Percentiles rank a stretch among this genome's conserved stretches.
phyloP scores from a whole-genome alignment of 148 eudicot genomes.

The Nepenthes gracilis region DNA sequence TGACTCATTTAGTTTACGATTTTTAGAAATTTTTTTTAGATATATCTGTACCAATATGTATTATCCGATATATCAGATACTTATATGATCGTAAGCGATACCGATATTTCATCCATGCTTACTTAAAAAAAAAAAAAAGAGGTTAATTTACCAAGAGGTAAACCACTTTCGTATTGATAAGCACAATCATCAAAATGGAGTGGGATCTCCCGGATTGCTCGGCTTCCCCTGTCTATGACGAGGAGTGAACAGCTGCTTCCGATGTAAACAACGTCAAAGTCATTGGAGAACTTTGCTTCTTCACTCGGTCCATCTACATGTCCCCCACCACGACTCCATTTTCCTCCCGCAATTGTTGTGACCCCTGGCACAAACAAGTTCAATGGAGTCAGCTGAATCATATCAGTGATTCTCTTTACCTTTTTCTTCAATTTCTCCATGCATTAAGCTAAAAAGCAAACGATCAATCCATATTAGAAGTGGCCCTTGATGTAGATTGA shows the following conservation, averaged over 20 bases:
- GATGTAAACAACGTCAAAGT: slow-evolving; percentile 86
- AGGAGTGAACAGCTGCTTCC: slow-evolving; percentile 98
- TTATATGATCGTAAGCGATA: too few species aligned
- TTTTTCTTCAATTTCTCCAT: too few species aligned
- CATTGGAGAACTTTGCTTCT: slow-evolving; percentile 95
- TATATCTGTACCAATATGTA: too few species aligned
- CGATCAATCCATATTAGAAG: too few species aligned
- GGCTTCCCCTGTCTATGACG: slow-evolving; percentile 88
- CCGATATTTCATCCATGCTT: too few species aligned
- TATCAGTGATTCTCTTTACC: too few species aligned
- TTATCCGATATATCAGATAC: too few species aligned
- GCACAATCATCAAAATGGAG: slow-evolving; percentile 97
- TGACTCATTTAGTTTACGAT: too few species aligned
- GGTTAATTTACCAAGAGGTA: slow-evolving; percentile 63
- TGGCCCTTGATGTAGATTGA: too few species aligned
- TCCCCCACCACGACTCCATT: slow-evolving; percentile 64
- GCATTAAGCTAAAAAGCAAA: too few species aligned
- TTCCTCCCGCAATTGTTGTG: slow-evolving; percentile 97
- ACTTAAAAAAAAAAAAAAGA: background rate
- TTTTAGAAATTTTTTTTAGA: too few species aligned
- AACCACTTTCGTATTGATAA: slow-evolving; percentile 87
- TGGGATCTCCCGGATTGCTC: slow-evolving; percentile 88
- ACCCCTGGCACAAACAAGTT: slow-evolving; percentile 35
- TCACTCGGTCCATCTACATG: slow-evolving; percentile 99
- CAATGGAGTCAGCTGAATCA: background rate